Conservation (phyloP, 1,139 yeast genomes). For the Geotrichum australiense region DNA sequence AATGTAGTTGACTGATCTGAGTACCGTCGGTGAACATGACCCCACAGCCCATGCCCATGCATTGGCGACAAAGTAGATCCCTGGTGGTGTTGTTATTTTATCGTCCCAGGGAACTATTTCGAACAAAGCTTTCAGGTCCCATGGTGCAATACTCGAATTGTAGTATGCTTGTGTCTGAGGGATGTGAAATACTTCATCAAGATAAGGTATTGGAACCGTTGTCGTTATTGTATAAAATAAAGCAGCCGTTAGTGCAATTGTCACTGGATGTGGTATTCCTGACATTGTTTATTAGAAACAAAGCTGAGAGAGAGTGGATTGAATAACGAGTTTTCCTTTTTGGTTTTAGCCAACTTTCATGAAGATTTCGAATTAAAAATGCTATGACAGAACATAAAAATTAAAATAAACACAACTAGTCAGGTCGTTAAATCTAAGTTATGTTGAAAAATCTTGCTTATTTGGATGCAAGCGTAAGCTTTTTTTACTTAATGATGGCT, state of each 20-base stretch:
- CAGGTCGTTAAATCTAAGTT: too few species aligned
- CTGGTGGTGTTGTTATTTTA: slow-evolving; percentile 97
- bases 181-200: slow-evolving; percentile 81
- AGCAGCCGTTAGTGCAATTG: neutral
- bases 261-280: slow-evolving; percentile 2
- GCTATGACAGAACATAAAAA: too few species aligned
- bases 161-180: slow-evolving; percentile 71
- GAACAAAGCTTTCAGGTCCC: slow-evolving; percentile 4
- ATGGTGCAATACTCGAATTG: slow-evolving; percentile 41
- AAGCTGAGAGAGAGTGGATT: too few species aligned
- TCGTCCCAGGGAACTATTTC: slow-evolving; percentile 54
- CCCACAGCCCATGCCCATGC: slow-evolving; percentile 28
- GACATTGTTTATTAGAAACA: too few species aligned
- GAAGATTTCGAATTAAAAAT: too few species aligned
- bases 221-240: slow-evolving; percentile 4
- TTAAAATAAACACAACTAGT: too few species aligned
- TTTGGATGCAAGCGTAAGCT: too few species aligned
- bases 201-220: slow-evolving; percentile 14
- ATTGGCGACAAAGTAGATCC: slow-evolving; percentile 65
- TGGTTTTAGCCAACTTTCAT: neutral
- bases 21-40: slow-evolving; percentile 35
- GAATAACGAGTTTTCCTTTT: too few species aligned
- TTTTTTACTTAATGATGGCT: too few species aligned
- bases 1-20: slow-evolving; percentile 53
- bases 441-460: too few species aligned